These are phyloP conservation scores for Spencermartinsiella ligniputridi DNA, from an alignment of 1,139 yeast genomes.

Conservation along the genomic window DNA sequence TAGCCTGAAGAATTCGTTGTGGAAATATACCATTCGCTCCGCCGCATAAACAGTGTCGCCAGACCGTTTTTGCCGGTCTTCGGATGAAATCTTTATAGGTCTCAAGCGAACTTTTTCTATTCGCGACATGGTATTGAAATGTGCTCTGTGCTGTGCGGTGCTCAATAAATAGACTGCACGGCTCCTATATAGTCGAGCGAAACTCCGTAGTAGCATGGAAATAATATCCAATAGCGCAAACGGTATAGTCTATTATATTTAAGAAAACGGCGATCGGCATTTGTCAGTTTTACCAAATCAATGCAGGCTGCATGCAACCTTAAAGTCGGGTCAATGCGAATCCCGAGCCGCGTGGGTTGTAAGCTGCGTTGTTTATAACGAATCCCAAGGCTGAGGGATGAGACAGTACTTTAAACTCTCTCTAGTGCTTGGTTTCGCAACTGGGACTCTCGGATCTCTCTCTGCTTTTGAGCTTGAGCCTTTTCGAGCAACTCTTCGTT, in stretches of 20 bases:
- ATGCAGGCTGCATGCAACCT: too few relatives aligned
- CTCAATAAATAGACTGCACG: too few relatives aligned
- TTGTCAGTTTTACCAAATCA: not conserved
- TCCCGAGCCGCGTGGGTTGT: too few relatives aligned
- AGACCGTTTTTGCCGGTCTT: not conserved
- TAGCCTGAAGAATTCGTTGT: not conserved
- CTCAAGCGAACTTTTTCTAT: not conserved
- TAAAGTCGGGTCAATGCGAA: too few relatives aligned
- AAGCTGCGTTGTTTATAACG: too few relatives aligned
- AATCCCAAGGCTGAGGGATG: not conserved
- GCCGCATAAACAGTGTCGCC: not conserved
- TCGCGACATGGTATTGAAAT: not conserved
- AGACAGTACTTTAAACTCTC: conserved; percentile 25
- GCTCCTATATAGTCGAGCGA: too few relatives aligned
- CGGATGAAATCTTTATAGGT: not conserved
- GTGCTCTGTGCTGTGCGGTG: too few relatives aligned
- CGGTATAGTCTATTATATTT: too few relatives aligned
- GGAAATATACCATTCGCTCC: not conserved
- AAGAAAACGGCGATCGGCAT: too few relatives aligned
- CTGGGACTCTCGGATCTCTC: conserved; percentile 20
- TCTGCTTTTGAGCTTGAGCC: conserved; percentile 19
- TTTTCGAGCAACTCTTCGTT: conserved; percentile 20
- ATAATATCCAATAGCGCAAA: too few relatives aligned
- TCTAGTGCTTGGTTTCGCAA: conserved; percentile 17
- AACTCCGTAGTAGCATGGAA: too few relatives aligned